Evolutionary conservation across 139 green algal genomes (phyloP), one percentile per base, ranked within the genome.

Genomic region (Coelastrella sp.): DNA sequence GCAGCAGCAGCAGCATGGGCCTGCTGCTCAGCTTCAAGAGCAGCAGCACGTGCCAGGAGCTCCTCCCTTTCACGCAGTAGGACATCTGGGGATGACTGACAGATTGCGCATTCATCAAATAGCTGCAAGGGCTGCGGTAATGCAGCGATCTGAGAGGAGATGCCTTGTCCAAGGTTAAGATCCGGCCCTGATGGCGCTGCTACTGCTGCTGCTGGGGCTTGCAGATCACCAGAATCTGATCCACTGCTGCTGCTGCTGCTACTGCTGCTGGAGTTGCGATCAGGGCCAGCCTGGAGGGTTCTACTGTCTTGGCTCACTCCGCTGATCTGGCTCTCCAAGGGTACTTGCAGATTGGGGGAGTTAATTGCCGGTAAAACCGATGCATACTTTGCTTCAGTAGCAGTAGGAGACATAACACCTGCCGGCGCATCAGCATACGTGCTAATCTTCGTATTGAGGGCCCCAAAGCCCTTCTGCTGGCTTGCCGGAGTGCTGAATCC

Each of bases 1-100:
- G 80, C 80, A n/a, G 80, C 80, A 86, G 80, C 80, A 86, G 80
- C 80, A 60, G 80, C 80, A 86, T 86, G 80, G 5, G 80, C 80
- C 11, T 59, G 59, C 0, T 71, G 59, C 8, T 86, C 80, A 4
- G 22, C 58, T 56, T 86, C 80, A 4, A 86, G 59, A 64, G 65
- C 57, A 10, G n/a, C 59, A n/a, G 59, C 59, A 54, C 64, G 61
- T 3, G 7, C n/a, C 59, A 86, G 59, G 59, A 86, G 59, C 32
- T 68, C 19, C 59, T 86, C n/a, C 20, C n/a, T 20, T 59, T 86
- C 59, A 3, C 8, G n/a, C 59, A 58, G 57, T 10, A 86, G 60
- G 3, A 23, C 80, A 16, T 86, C 80, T 20, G 59, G 11, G 0
- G 19, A 10, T 59, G n/a, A 75, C 5, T 6, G 5, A 20, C 80